Evolutionary conservation across 805 yeast genomes (phyloP).

Genomic region (Wickerhamomyces tratensis): DNA sequence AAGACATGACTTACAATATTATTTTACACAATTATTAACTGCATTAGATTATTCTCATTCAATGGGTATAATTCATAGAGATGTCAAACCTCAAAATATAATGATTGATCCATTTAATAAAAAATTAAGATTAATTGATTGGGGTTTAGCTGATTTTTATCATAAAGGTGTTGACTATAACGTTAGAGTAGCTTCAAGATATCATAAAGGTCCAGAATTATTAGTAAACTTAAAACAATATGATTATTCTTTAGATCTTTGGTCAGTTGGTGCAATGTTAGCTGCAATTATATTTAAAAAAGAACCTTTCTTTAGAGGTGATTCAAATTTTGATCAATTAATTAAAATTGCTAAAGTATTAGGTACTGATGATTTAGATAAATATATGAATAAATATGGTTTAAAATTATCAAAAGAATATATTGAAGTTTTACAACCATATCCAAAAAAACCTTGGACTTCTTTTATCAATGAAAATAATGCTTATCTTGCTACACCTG

Average conservation of each 20-base stretch:
- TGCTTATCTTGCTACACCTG: conserved; percentile 55
- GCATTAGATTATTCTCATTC: conserved; percentile 89
- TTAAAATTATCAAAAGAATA: conserved; percentile 66
- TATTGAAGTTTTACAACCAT: conserved; percentile 63
- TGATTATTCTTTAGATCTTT: conserved; percentile 84
- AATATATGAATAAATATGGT: conserved; percentile 63
- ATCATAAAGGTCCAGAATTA: conserved; percentile 89
- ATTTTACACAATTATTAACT: conserved; percentile 69
- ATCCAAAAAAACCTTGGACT: conserved; percentile 81
- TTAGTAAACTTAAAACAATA: conserved; percentile 79
- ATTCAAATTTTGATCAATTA: conserved; percentile 82
- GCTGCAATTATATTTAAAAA: conserved; percentile 85
- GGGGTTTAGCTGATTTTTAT: conserved; percentile 95
- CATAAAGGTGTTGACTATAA: conserved; percentile 85
- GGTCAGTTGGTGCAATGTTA: conserved; percentile 92
- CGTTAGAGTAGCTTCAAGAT: conserved; percentile 88
- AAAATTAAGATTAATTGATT: conserved; percentile 75
- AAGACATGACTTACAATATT: conserved; percentile 68
- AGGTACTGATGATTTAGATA: conserved; percentile 73
- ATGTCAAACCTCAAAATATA: conserved; percentile 91
- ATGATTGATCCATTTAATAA: conserved; percentile 80
- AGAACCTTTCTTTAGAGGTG: conserved; percentile 91
- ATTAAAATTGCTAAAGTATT: conserved; percentile 82
- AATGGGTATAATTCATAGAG: conserved; percentile 93
- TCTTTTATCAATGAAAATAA: conserved; percentile 65